A percentile compares a stretch with the other conserved stretches of the same genome.
phyloP scores from a whole-genome alignment of 73 alveolate genomes.

The Tetrahymena malaccensis region DNA sequence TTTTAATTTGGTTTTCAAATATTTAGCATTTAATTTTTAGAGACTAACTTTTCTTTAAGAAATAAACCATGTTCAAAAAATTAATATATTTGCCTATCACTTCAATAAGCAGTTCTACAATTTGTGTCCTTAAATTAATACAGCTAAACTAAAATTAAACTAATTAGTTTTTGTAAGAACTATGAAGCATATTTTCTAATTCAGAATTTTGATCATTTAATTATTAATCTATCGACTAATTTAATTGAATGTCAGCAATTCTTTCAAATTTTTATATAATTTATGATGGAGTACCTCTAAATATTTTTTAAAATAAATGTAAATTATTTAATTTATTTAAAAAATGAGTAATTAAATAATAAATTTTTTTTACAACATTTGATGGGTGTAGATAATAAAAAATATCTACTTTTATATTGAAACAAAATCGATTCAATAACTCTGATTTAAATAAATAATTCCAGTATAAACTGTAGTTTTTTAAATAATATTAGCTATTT shows the following conservation, averaged over 20 bases:
- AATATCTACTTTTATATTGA: too few relatives aligned
- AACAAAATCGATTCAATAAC: too few relatives aligned
- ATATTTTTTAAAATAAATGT: too few relatives aligned
- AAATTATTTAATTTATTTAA: too few relatives aligned
- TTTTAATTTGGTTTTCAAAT: background rate
- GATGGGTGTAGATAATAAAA: too few relatives aligned
- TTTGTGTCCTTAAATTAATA: background rate
- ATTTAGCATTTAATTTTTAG: background rate
- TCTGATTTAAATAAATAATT: too few relatives aligned
- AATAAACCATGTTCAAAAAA: background rate
- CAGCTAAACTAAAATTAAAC: background rate
- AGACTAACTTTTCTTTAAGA: background rate
- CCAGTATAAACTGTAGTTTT: too few relatives aligned
- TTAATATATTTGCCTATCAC: background rate
- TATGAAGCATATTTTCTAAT: background rate
- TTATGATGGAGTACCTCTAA: background rate
- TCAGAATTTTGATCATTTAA: background rate
- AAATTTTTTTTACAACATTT: too few relatives aligned
- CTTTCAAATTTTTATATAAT: background rate
- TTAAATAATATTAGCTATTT: too few relatives aligned
- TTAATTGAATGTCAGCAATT: background rate
- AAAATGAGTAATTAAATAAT: too few relatives aligned
- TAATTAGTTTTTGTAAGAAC: background rate
- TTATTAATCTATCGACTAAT: background rate
- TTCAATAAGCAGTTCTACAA: background rate